These are phyloP conservation scores for Candida awuae DNA, from an alignment of 805 yeast species.

Conservation along the genomic window DNA sequence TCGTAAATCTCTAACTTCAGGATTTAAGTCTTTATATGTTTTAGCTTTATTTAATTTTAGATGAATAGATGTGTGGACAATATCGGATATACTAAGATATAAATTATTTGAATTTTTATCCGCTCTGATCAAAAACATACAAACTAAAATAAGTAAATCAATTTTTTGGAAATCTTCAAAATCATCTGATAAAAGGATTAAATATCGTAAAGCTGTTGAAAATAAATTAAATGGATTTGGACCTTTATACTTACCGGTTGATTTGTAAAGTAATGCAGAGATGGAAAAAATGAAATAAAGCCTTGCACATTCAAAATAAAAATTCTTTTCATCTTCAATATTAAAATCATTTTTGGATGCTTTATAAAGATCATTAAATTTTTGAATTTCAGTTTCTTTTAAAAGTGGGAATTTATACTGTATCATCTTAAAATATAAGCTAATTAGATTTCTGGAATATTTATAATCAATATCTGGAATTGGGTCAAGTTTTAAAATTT, in stretches of 20 bases:
- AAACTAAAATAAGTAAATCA: conserved; percentile 44
- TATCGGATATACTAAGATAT: conserved; percentile 45
- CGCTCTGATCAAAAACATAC: conserved; percentile 50
- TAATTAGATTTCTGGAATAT: conserved; percentile 42
- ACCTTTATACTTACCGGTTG: conserved; percentile 49
- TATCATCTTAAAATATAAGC: conserved; percentile 46
- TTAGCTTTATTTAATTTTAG: conserved; percentile 31
- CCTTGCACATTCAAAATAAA: conserved; percentile 47
- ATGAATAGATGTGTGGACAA: conserved; percentile 38
- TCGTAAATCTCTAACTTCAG: conserved; percentile 29
- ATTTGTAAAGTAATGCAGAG: conserved; percentile 43
- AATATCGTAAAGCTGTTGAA: conserved; percentile 51
- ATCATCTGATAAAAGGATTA: conserved; percentile 36
- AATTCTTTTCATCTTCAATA: conserved; percentile 29
- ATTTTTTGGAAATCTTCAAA: conserved; percentile 37
- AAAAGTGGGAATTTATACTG: conserved; percentile 52
- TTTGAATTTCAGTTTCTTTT: conserved; percentile 43
- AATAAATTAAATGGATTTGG: conserved; percentile 49
- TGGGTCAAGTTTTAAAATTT: conserved; percentile 41
- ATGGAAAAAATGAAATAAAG: conserved; percentile 49
- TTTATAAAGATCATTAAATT: conserved; percentile 41
- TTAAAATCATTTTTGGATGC: neutral
- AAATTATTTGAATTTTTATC: conserved; percentile 51
- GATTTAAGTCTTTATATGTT: conserved; percentile 27
- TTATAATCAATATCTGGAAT: conserved; percentile 44